Conservation (phyloP, 2,329 filamentous ascomycete species). For the Aureobasidium sp. region DNA sequence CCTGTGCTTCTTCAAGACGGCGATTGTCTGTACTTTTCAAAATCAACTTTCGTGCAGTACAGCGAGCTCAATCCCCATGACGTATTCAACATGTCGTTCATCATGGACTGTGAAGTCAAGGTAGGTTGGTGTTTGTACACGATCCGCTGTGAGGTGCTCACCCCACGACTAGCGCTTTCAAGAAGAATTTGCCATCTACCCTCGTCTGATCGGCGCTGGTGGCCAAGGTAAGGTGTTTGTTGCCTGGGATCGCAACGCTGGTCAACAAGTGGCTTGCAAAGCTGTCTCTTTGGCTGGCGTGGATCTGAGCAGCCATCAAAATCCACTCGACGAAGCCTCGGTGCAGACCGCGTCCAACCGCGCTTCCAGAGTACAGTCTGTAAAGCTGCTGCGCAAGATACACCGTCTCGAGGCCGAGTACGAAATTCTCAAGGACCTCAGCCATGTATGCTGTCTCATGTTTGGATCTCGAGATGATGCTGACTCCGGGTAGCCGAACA, state of each 20-base stretch:
- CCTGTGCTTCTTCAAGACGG: constrained; percentile 35
- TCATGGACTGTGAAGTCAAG: constrained; percentile 1
- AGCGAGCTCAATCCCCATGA: background rate
- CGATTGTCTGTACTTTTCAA: constrained; percentile 32
- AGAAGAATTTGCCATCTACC: constrained; percentile 40
- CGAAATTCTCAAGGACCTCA: constrained; percentile 41
- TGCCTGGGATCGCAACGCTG: constrained; percentile 42
- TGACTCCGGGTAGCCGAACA: constrained; percentile 42
- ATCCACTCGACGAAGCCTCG: background rate
- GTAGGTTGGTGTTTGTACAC: constrained; percentile 10
- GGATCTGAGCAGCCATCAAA: background rate
- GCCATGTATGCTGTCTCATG: constrained; percentile 35
- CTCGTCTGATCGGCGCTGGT: constrained; percentile 46
- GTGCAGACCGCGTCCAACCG: background rate
- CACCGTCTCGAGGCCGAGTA: constrained; percentile 6
- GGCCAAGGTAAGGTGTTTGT: constrained; percentile 47
- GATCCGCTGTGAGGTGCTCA: background rate
- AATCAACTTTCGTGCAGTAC: constrained; percentile 16
- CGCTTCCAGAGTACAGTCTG: background rate
- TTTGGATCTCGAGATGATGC: background rate
- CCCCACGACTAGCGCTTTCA: constrained; percentile 30
- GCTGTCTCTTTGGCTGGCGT: constrained; percentile 41
- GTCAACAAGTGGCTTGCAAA: constrained; percentile 61
- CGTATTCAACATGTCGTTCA: background rate
- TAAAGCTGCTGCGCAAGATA: background rate